Percentiles rank a stretch among this genome's conserved stretches.
Evolutionary conservation across 176 grass and related monocot genomes (phyloP).

Genomic region (Lolium multiflorum): DNA sequence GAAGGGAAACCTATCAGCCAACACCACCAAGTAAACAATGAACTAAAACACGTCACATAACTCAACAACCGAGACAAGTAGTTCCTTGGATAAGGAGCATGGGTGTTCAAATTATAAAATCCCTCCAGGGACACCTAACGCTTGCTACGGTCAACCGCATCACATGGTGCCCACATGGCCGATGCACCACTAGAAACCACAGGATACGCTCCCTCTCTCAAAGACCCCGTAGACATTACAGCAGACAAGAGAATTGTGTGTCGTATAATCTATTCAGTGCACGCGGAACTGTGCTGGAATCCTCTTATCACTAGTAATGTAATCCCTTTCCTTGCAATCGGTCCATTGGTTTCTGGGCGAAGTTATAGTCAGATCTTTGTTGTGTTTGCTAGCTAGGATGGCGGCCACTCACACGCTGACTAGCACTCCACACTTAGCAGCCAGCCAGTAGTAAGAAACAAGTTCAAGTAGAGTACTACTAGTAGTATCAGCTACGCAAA

Average conservation of each 20-base stretch:
- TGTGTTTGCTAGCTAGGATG: background rate
- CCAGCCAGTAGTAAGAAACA: background rate
- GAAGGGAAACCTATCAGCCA: background rate
- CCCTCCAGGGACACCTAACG: background rate
- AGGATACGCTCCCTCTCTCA: background rate
- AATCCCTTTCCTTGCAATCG: background rate
- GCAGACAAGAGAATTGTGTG: slow-evolving; percentile 1
- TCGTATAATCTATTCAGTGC: background rate
- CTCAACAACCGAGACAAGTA: background rate
- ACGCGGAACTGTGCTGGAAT: background rate
- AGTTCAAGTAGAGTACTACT: too few species aligned
- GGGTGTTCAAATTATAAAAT: slow-evolving; percentile 5
- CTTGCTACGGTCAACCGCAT: background rate
- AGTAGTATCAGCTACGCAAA: background rate
- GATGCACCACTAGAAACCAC: background rate
- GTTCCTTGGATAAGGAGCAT: background rate
- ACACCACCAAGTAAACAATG: background rate
- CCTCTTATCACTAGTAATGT: background rate
- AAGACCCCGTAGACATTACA: background rate
- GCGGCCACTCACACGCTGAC: background rate
- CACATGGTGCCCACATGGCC: background rate
- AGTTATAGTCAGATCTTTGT: background rate
- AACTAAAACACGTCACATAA: background rate
- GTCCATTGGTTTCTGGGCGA: background rate
- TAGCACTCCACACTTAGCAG: background rate